These are phyloP conservation scores for Dalbergia cochinchinensis DNA, from an alignment of 306 rosid species.

Conservation along the genomic window DNA sequence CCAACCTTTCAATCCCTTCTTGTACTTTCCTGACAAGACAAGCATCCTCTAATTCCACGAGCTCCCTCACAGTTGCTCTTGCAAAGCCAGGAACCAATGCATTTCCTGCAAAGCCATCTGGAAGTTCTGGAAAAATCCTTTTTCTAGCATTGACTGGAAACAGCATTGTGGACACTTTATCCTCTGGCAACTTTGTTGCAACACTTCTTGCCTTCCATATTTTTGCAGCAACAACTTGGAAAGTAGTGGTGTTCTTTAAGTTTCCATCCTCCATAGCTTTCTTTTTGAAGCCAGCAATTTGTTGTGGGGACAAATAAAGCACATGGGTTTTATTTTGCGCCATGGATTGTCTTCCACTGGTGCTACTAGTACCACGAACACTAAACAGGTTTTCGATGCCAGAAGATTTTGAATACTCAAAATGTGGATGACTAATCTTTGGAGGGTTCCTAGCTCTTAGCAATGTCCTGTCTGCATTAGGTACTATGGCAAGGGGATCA, in stretches of 20 bases:
- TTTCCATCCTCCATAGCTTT: conserved; percentile 32
- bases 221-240: conserved; percentile 61
- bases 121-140: conserved; percentile 53
- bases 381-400: conserved; percentile 40
- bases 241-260: conserved; percentile 47
- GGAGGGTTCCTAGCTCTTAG: conserved; percentile 63
- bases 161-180: conserved; percentile 49
- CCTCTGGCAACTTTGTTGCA: conserved; percentile 46
- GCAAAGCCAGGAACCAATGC: conserved; percentile 70
- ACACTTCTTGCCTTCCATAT: conserved; percentile 67
- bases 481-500: conserved; percentile 34
- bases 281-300: conserved; percentile 46
- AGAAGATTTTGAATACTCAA: conserved; percentile 55
- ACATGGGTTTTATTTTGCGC: conserved; percentile 35
- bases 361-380: conserved; percentile 33
- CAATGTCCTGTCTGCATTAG: conserved; percentile 54
- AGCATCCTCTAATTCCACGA: conserved; percentile 47
- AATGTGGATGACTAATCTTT: conserved; percentile 58
- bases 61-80: conserved; percentile 56
- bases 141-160: conserved; percentile 62
- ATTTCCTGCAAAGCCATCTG: conserved; percentile 59
- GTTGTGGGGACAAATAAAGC: conserved; percentile 48
- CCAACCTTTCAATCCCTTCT: conserved; percentile 64
- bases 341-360: neutral
- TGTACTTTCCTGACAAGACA: conserved; percentile 52